These are phyloP conservation scores for Gossypium ekmanianum DNA, from an alignment of 345 rosid species.

Conservation along the genomic window DNA sequence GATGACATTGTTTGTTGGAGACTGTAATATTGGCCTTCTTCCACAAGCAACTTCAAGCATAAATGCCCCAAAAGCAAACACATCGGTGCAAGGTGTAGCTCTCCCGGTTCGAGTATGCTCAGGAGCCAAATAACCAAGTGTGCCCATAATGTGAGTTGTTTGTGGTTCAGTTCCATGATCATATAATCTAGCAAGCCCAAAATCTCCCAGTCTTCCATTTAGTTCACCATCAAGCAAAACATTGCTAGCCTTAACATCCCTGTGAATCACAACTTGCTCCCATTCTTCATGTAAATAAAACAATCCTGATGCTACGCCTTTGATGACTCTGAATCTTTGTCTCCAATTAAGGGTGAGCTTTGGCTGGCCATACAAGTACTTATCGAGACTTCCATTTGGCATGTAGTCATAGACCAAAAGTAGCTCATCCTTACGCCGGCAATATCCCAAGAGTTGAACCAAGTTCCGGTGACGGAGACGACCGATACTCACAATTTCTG, in stretches of 20 bases:
- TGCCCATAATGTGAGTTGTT: slow-evolving; percentile 54
- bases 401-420: slow-evolving; percentile 60
- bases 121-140: slow-evolving; percentile 65
- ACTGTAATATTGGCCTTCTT: slow-evolving; percentile 39
- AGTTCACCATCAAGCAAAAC: slow-evolving; percentile 52
- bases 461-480: slow-evolving; percentile 55
- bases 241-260: slow-evolving; percentile 63
- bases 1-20: slow-evolving; percentile 19
- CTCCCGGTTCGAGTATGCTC: slow-evolving; percentile 51
- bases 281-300: slow-evolving; percentile 62
- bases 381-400: slow-evolving; percentile 61
- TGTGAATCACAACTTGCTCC: slow-evolving; percentile 64
- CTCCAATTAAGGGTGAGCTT: slow-evolving; percentile 41
- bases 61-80: slow-evolving; percentile 59
- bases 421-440: slow-evolving; percentile 56
- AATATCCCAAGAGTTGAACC: slow-evolving; percentile 52
- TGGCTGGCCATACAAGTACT: slow-evolving; percentile 44
- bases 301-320: slow-evolving; percentile 56
- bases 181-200: slow-evolving; percentile 58
- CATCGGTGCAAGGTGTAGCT: slow-evolving; percentile 48
- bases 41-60: slow-evolving; percentile 58
- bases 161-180: slow-evolving; percentile 58
- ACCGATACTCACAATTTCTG: slow-evolving; percentile 55
- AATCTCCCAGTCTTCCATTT: slow-evolving; percentile 56
- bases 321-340: slow-evolving; percentile 44